Conservation (phyloP, 1,284 basidiomycete genomes). For the Trichosporon coremiiforme region DNA sequence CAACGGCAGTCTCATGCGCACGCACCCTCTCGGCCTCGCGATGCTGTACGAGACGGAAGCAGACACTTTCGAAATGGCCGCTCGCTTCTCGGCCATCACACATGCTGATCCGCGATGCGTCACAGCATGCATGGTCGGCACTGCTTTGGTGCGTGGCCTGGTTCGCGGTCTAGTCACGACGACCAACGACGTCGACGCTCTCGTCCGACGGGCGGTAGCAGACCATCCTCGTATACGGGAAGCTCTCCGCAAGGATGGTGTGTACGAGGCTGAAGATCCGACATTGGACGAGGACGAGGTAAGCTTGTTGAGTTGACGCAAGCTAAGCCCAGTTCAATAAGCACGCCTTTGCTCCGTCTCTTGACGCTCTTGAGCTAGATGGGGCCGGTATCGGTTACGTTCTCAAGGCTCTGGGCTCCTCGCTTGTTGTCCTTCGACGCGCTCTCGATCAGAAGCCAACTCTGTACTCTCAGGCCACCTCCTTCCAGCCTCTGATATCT, state of each 20-base stretch:
- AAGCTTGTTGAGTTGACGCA: neutral
- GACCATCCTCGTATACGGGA: neutral
- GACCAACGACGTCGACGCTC: slow-evolving; percentile 10
- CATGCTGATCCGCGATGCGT: slow-evolving; percentile 30
- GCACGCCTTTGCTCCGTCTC: neutral
- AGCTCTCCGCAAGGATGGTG: neutral
- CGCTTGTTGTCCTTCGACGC: slow-evolving; percentile 19
- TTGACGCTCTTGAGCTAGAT: slow-evolving; percentile 26
- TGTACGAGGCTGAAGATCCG: slow-evolving; percentile 12
- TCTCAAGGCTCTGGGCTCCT: slow-evolving; percentile 27
- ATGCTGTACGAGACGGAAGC: neutral
- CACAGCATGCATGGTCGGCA: slow-evolving; percentile 27
- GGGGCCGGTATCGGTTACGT: slow-evolving; percentile 30
- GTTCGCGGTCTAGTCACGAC: slow-evolving; percentile 16
- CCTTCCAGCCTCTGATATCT: slow-evolving; percentile 28
- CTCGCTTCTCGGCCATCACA: slow-evolving; percentile 22
- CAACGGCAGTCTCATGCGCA: slow-evolving; percentile 31
- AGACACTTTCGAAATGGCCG: slow-evolving; percentile 24
- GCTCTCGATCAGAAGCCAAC: neutral
- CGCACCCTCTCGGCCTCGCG: slow-evolving; percentile 27
- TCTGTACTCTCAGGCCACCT: neutral
- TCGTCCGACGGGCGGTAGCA: slow-evolving; percentile 17
- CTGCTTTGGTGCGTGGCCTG: slow-evolving; percentile 27
- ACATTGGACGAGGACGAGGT: slow-evolving; percentile 23
- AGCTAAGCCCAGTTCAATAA: slow-evolving; percentile 22